Percentiles rank a stretch among this genome's conserved stretches.
phyloP scores from a whole-genome alignment of 164 flowering plant species.

The Vitis cinerea region DNA sequence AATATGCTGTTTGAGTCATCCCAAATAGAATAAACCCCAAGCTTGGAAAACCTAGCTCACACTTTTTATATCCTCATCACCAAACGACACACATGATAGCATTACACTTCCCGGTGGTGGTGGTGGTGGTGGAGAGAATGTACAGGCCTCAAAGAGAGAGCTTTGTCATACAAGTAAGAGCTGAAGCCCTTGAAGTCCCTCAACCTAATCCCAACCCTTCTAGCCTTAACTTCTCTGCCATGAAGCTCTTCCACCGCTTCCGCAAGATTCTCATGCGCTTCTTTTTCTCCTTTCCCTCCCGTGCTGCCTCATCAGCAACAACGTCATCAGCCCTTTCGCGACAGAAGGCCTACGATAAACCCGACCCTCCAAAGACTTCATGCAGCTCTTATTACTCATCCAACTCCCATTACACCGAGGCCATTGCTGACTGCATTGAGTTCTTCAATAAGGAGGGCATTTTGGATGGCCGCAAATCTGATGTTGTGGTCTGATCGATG shows the following conservation, averaged over 20 bases:
- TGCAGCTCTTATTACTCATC: constrained; percentile 49
- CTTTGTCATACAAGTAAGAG: constrained; percentile 39
- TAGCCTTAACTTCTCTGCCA: constrained; percentile 42
- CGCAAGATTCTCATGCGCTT: constrained; percentile 63
- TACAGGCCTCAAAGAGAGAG: constrained; percentile 34
- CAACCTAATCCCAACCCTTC: not conserved
- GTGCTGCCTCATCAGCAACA: not conserved
- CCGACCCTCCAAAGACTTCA: constrained; percentile 65
- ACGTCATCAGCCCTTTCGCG: no score
- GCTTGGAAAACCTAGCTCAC: not conserved
- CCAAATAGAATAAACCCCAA: constrained; percentile 3
- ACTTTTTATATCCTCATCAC: constrained; percentile 16
- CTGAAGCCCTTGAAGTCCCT: not conserved
- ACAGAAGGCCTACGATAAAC: constrained; percentile 20
- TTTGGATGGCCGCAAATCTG: constrained; percentile 20
- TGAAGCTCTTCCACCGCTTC: constrained; percentile 67
- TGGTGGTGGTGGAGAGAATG: constrained; percentile 21
- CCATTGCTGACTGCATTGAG: constrained; percentile 52
- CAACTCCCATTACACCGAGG: constrained; percentile 38
- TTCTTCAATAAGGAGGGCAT: constrained; percentile 36
- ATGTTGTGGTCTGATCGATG: constrained; percentile 16
- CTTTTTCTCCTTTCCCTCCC: constrained; percentile 44
- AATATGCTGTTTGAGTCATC: constrained; percentile 16
- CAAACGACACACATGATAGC: constrained; percentile 50
- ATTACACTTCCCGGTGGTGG: constrained; percentile 35